Percentiles rank a stretch among this genome's conserved stretches.
phyloP scores from a whole-genome alignment of 1,284 basidiomycete species.

The Apiotrichum siamense region DNA sequence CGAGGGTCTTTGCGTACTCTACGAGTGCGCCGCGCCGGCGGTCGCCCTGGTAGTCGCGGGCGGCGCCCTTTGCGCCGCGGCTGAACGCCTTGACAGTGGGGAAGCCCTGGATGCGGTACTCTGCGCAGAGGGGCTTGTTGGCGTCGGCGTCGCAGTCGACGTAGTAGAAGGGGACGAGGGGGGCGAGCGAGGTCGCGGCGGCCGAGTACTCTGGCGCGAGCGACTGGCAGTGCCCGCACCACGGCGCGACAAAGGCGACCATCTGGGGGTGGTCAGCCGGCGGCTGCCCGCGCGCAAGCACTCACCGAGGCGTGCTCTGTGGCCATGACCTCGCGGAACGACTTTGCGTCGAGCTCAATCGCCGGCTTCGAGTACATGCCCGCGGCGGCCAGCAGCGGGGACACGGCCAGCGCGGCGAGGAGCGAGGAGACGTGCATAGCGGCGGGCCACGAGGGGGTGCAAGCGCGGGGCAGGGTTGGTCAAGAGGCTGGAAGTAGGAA shows the following conservation, averaged over 20 bases:
- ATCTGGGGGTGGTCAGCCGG: slow-evolving; percentile 42
- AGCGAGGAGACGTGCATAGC: slow-evolving; percentile 11
- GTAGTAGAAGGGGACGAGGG: slow-evolving; percentile 80
- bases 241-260: slow-evolving; percentile 84
- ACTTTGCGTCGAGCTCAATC: slow-evolving; percentile 66
- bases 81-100: slow-evolving; percentile 87
- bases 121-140: slow-evolving; percentile 74
- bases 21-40: slow-evolving; percentile 68
- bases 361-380: slow-evolving; percentile 69
- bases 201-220: slow-evolving; percentile 80
- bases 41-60: slow-evolving; percentile 67
- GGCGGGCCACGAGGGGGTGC: no score
- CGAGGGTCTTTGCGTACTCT: slow-evolving; percentile 66
- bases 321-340: slow-evolving; percentile 68
- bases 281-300: background rate
- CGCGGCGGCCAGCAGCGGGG: slow-evolving; percentile 53
- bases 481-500: no score
- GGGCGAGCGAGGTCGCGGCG: slow-evolving; percentile 70
- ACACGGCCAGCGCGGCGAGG: slow-evolving; percentile 1
- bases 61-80: slow-evolving; percentile 58
- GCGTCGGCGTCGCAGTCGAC: slow-evolving; percentile 81
- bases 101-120: slow-evolving; percentile 85
- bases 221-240: slow-evolving; percentile 74
- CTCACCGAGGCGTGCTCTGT: slow-evolving; percentile 58
- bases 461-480: no score